Evolutionary conservation across 768 basidiomycete genomes (phyloP), one percentile per base, ranked within the genome.

Genomic region (Mycena metata): DNA sequence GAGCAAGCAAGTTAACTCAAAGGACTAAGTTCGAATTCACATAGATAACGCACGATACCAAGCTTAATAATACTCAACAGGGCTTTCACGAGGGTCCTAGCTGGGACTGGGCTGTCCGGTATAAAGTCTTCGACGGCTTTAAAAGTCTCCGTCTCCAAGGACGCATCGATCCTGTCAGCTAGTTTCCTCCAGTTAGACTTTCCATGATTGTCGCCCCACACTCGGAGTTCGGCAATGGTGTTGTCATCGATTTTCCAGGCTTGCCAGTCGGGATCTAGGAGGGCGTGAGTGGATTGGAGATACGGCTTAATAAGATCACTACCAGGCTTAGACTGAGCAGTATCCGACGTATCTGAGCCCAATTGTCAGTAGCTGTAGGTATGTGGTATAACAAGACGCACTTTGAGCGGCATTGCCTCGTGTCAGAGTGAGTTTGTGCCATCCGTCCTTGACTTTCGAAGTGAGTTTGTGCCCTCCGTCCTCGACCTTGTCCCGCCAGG

Each of bases 191-290:
- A 62, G 15, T 62, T 63, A 36, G 61, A 63, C n/a, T 54, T 36
- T 54, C 8, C 51, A 54, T 35, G 42, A 54, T 21, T 30, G 51
- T 3, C 51, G 41, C 61, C 60, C 61, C 51, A 63, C 41, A 10
- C 17, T 24, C 42, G 51, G 51, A 64, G 46, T 41, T 56, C 23
- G 36, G 54, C 47, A 57, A 64, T 50, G 41, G 54, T 2, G 17
- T 64, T 11, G 54, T 9, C 54, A 33, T 64, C 63, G 50, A 62
- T 62, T 3, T 62, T 62, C 60, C 60, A 62, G 60, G 60, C 50
- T 52, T 62, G 23, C 59, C 60, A 62, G 50, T 62, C 50, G 41
- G 24, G 26, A 24, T 52, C 60, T n/a, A n/a, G n/a, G n/a, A n/a
- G n/a, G n/a, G n/a, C n/a, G n/a, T n/a, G n/a, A n/a, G n/a, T n/a